Evolutionary conservation across 768 basidiomycete genomes (phyloP), one percentile per base, ranked within the genome.

Genomic region (Xerocomellus amylosporus): DNA sequence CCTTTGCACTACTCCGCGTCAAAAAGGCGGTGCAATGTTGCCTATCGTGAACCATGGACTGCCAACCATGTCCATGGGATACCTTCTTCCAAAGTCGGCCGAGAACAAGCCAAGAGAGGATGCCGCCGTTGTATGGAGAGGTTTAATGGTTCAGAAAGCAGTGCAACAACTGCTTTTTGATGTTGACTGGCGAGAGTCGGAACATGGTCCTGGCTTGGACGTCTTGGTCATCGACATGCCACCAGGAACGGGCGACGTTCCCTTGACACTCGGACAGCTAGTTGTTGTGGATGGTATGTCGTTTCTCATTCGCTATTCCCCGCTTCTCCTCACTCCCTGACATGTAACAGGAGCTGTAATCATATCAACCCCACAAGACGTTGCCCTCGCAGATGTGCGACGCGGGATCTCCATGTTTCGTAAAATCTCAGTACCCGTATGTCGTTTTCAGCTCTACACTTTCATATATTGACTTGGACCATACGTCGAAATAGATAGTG

Each of bases 141-240:
- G 96, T 3, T 80, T 97, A 20, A 98, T 98, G 96, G 96, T 98
- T 1, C 94, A 96, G 73, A 98, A 98, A 66, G 94, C 95, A 24
- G 93, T 95, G 0, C 95, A 98, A 68, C 95, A 98, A 67, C 78
- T 98, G 0, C 79, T 98, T 1, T 98, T 99, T 64, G 93, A 98
- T 60, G 93, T 97, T 6, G 95, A 98, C 68, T 98, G 96, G 95
- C 69, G 79, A 34, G 70, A 68, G 20, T 60, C 55, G 6, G 64
- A 46, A 42, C 36, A 54, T 41, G 66, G 74, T 15, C 73, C 69
- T 0, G 82, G 82, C 4, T 72, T 98, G 30, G 96, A 99, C 63
- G 77, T 93, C 0, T 78, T 99, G 15, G 89, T 98, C 8, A 75
- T 98, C 24, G 96, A 99, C 68, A 93, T 97, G 87, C 96, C 96